These are phyloP conservation scores for Sarocladium oryzae DNA, from an alignment of 2,329 filamentous ascomycete genomes.

Conservation along the genomic window DNA sequence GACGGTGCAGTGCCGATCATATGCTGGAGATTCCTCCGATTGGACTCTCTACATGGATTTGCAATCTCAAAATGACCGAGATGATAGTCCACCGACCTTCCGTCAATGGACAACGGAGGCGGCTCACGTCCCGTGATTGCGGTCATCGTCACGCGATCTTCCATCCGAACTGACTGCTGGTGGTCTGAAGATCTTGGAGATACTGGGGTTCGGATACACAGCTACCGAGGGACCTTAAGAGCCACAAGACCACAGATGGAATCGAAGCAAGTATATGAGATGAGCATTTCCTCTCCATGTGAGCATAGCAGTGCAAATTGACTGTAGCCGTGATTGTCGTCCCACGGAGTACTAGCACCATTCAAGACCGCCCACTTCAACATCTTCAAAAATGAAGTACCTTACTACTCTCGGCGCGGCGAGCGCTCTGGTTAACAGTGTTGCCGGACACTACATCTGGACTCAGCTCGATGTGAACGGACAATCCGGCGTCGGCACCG, in stretches of 20 bases:
- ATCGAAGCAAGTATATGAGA: no score
- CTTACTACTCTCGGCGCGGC: slow-evolving; percentile 7
- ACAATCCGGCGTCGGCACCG: slow-evolving; percentile 19
- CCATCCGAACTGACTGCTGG: neutral
- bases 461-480: slow-evolving; percentile 21
- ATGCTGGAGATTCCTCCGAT: neutral
- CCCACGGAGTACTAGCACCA: no score
- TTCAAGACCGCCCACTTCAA: neutral
- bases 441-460: slow-evolving; percentile 24
- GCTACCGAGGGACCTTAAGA: neutral
- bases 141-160: neutral
- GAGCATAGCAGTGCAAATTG: no score
- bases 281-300: no score
- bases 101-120: slow-evolving; percentile 4
- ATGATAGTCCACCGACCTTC: slow-evolving; percentile 1
- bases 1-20: slow-evolving; percentile 1
- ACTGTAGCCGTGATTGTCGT: no score
- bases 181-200: neutral
- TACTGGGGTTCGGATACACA: neutral
- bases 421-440: slow-evolving; percentile 10
- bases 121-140: neutral
- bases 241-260: neutral
- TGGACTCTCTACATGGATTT: neutral
- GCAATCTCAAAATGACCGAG: neutral
- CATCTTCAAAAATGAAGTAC: slow-evolving; percentile 10